A percentile compares a stretch with the other conserved stretches of the same genome.
These are phyloP conservation scores for Penicillium digitatum DNA, from an alignment of 2,329 filamentous ascomycete species.

Conservation along the genomic window DNA sequence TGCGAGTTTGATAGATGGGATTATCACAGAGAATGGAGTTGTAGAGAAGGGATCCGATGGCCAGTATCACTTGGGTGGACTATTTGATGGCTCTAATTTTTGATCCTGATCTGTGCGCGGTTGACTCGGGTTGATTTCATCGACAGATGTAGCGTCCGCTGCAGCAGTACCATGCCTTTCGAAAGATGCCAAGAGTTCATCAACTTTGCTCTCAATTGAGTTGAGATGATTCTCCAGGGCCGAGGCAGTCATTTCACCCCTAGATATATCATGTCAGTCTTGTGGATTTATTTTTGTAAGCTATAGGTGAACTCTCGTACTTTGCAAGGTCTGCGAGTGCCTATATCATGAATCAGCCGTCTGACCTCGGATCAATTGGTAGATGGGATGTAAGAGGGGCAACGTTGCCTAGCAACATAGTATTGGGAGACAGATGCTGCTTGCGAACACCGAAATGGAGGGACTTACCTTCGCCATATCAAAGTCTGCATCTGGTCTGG, in stretches of 20 bases:
- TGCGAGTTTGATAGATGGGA: slow-evolving; percentile 79
- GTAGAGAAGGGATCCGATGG: slow-evolving; percentile 72
- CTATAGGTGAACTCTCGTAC: slow-evolving; percentile 2
- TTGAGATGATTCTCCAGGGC: slow-evolving; percentile 20
- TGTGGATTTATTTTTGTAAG: neutral
- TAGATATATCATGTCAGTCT: slow-evolving; percentile 5
- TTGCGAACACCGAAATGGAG: neutral
- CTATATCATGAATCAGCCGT: slow-evolving; percentile 6
- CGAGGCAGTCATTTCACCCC: slow-evolving; percentile 22
- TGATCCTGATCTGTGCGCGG: slow-evolving; percentile 1
- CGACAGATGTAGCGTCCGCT: neutral
- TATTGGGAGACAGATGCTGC: neutral
- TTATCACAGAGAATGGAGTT: slow-evolving; percentile 88
- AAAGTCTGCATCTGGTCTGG: neutral
- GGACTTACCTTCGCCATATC: neutral
- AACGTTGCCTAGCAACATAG: neutral
- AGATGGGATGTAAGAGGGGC: neutral
- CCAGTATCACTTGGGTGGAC: slow-evolving; percentile 56
- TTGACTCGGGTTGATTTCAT: neutral
- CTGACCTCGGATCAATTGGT: neutral
- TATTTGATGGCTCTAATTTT: slow-evolving; percentile 24
- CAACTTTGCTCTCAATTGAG: slow-evolving; percentile 22
- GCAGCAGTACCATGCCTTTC: slow-evolving; percentile 10
- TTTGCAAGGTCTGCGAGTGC: slow-evolving; percentile 21
- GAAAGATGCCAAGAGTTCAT: slow-evolving; percentile 29